Evolutionary conservation across 2,329 filamentous ascomycete species (phyloP).

Genomic region (Penicillium sp.): DNA sequence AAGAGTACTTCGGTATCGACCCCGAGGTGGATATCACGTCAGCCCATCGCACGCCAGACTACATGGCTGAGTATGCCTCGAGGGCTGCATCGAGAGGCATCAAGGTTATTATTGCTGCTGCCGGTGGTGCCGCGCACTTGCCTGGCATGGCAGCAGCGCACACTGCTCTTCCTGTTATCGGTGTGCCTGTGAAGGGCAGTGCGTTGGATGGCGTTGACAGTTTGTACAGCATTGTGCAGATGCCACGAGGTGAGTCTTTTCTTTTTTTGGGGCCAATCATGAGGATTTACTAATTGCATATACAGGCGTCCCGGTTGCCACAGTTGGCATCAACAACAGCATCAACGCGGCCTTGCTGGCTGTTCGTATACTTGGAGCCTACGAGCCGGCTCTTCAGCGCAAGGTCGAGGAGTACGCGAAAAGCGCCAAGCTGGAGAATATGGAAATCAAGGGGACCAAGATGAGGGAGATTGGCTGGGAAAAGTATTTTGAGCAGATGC

Average conservation of each 20-base stretch:
- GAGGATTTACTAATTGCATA: slow-evolving; percentile 20
- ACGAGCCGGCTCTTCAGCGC: slow-evolving; percentile 36
- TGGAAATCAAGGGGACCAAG: slow-evolving; percentile 41
- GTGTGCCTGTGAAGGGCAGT: slow-evolving; percentile 71
- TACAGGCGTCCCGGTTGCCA: slow-evolving; percentile 67
- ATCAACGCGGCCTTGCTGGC: slow-evolving; percentile 73
- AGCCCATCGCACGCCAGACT: slow-evolving; percentile 64
- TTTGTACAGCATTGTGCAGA: slow-evolving; percentile 70
- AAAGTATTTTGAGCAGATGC: slow-evolving; percentile 44
- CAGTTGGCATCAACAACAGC: slow-evolving; percentile 75
- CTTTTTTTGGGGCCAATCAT: background rate
- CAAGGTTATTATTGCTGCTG: slow-evolving; percentile 71
- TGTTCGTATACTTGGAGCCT: slow-evolving; percentile 61
- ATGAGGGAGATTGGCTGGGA: slow-evolving; percentile 42
- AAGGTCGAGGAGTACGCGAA: slow-evolving; percentile 43
- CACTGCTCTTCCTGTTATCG: slow-evolving; percentile 70
- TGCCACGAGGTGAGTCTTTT: slow-evolving; percentile 56
- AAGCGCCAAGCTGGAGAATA: slow-evolving; percentile 38
- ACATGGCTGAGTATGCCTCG: slow-evolving; percentile 65
- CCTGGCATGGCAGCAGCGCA: slow-evolving; percentile 72
- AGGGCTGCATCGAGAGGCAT: slow-evolving; percentile 62
- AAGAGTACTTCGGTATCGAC: slow-evolving; percentile 41
- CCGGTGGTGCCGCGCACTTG: slow-evolving; percentile 68
- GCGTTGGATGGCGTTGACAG: slow-evolving; percentile 69
- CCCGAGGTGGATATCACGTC: slow-evolving; percentile 46